phyloP scores from a whole-genome alignment of 78 protist genomes.

The Dictyostelium purpureum region DNA sequence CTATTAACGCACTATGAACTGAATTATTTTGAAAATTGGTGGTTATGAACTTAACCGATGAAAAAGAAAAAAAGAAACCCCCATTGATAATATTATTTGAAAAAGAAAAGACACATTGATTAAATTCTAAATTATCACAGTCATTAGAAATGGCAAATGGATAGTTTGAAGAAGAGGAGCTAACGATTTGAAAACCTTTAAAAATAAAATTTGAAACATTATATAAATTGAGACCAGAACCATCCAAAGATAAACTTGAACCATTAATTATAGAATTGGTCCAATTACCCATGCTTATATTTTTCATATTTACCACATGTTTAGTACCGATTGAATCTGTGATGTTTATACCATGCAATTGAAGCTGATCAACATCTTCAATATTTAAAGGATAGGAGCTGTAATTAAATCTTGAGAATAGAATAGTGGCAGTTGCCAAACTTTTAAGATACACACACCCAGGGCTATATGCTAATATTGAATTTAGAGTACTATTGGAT shows the following conservation, averaged over 20 bases:
- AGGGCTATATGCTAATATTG: too few species aligned
- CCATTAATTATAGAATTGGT: background rate
- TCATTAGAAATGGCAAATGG: background rate
- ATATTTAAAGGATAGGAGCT: too few species aligned
- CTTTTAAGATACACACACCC: too few species aligned
- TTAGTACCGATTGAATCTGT: background rate
- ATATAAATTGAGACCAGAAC: too few species aligned
- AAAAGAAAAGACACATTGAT: background rate
- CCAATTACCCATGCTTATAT: background rate
- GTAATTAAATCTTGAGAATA: too few species aligned
- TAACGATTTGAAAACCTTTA: background rate
- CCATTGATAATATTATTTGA: background rate
- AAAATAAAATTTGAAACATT: background rate
- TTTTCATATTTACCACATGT: background rate
- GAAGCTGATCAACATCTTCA: too few species aligned
- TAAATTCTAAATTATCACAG: background rate
- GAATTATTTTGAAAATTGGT: background rate
- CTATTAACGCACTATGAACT: background rate
- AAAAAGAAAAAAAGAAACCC: background rate
- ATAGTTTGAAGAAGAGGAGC: background rate
- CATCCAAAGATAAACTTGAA: too few species aligned
- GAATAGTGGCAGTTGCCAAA: too few species aligned
- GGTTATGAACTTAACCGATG: background rate
- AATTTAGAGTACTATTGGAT: too few species aligned
- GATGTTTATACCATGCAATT: background rate